Evolutionary conservation across 768 basidiomycete genomes (phyloP), one percentile per base, ranked within the genome.

Genomic region (Candolleomyces eurysporus): DNA sequence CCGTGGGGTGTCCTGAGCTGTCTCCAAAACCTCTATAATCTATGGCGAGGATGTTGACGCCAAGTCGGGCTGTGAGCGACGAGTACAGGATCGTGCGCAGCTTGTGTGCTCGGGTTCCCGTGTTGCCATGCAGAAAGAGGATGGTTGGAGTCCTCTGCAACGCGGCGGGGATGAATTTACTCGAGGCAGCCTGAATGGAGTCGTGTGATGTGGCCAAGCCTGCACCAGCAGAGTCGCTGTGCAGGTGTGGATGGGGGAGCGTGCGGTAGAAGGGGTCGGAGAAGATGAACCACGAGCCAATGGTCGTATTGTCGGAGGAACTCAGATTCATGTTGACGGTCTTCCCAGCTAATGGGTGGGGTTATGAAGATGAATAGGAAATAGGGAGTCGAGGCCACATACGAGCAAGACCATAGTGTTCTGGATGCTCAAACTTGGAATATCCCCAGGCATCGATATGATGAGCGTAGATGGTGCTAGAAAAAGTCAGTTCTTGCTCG

Each of bases 11-110:
- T 1, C 88, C 87, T 4, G 82, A 78, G 19, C 88, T 90, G 69
- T 92, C 89, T 4, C 76, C 91, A 64, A 87, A 93, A 0, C 90
- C 90, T 53, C 90, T 79, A 69, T 93, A 93, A 71, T 93, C 91
- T 21, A 87, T 77, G 0, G 82, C 82, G 22, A 92, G 71, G 22
- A 91, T 79, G 68, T 91, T 90, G 16, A 79, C 80, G 36, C 73
- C 72, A 31, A 87, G 71, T 0, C 83, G 79, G 6, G 81, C 77
- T 0, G 87, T 80, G 61, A 84, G 78, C 0, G 74, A 72, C 0
- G 72, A 74, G 68, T 87, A 88, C 7, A 83, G 68, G 1, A 75
- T 73, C 0, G 87, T 80, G 26, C 90, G 84, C 48, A 79, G 74
- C 1, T 73, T 69, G 2, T 78, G 73, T 0, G 86, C 85, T 8